Evolutionary conservation across 352 stramenopile genomes (phyloP), one percentile per base, ranked within the genome.

Genomic region (Phytophthora pini): DNA sequence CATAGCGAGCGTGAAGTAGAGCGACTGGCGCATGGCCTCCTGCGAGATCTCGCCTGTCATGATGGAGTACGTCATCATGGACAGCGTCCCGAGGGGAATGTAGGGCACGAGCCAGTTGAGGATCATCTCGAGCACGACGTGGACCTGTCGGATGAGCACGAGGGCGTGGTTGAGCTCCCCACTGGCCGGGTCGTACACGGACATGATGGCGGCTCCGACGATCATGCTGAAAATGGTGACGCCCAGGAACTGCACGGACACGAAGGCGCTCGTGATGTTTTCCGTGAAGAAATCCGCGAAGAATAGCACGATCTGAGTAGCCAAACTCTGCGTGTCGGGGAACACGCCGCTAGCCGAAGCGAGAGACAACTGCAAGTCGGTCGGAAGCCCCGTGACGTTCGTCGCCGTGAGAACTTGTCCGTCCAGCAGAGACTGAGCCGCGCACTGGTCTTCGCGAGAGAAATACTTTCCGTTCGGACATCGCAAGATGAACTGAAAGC

Each of bases 31-130:
- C 51, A 89, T 70, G 11, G 55, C 50, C 8, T 78, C 31, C 0
- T 51, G 56, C 9, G 78, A 79, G 27, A 84, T 52, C 17, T 72
- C 72, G n/a, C 70, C 72, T 4, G 65, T 77, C 74, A 84, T 81
- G 59, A 88, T 77, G 26, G 71, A 80, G 57, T 69, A 86, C 5
- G 74, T 76, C 57, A 88, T 80, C 59, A 80, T 80, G 9, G 72
- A 80, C 38, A 85, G 47, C 44, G 76, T 86, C 27, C 74, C 72
- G 4, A 87, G 46, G 1, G 82, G 78, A 43, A 82, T 77, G 56
- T 76, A 89, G 6, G 62, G 56, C 36, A 91, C 76, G 12, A 89
- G 31, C 76, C 80, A 91, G 65, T 89, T 91, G 38, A 91, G 66
- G n/a, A 89, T 82, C 56, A 87, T 72, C 51, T 89, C 82, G 20